A percentile compares a stretch with the other conserved stretches of the same genome.
Conservation (phyloP, 2,329 filamentous ascomycete species). For the Trichoderma polysporum region DNA sequence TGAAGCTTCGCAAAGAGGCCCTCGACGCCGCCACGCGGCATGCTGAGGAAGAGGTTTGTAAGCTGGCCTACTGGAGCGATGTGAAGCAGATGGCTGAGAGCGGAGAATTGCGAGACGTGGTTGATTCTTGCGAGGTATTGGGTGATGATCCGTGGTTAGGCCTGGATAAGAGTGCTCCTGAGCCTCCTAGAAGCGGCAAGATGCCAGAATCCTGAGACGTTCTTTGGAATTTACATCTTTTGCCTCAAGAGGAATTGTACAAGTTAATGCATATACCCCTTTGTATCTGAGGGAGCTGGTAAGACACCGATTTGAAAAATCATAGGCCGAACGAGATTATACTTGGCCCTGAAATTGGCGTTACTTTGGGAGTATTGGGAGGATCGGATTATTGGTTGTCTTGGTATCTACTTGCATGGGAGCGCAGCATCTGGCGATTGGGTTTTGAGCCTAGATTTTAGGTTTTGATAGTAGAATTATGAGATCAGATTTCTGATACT, state of each 20-base stretch:
- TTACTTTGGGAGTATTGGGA: not conserved
- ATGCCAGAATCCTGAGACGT: conserved; percentile 17
- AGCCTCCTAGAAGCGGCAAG: conserved; percentile 36
- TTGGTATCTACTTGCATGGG: not conserved
- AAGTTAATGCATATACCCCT: conserved; percentile 3
- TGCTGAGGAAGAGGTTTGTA: conserved; percentile 77
- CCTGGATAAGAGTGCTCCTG: conserved; percentile 53
- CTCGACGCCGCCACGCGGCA: conserved; percentile 73
- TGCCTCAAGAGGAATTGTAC: not conserved
- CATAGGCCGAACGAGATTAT: not conserved
- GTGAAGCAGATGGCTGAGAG: conserved; percentile 65
- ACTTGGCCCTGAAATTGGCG: not conserved
- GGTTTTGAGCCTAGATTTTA: not conserved
- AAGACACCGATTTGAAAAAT: not conserved
- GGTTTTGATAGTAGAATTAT: not conserved
- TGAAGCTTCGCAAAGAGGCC: conserved; percentile 56
- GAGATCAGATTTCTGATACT: not conserved
- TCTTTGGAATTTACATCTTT: not conserved
- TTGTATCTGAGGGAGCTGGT: not conserved
- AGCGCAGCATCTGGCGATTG: conserved; percentile 9
- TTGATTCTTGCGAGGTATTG: conserved; percentile 35
- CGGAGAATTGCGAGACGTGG: conserved; percentile 47
- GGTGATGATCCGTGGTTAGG: conserved; percentile 47
- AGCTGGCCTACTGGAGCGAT: conserved; percentile 85
- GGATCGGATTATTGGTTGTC: not conserved